Base-by-base conservation (phyloP, 2,329 filamentous ascomycete genomes). In the Penicillium capsulatum region DNA sequence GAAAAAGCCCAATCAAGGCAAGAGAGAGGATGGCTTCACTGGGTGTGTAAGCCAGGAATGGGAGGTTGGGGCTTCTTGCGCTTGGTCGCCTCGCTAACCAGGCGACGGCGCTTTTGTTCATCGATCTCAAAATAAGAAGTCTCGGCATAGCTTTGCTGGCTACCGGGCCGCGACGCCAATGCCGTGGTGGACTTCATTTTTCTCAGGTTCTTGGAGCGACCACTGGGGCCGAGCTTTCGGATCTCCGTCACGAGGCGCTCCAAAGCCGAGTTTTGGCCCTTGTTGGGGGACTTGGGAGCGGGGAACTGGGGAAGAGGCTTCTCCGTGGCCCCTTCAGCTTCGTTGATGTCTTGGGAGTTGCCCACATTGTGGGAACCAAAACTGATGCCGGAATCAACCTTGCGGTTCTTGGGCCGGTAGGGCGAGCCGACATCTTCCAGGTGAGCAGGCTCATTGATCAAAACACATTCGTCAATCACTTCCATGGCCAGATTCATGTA, bases 341-440 rank as follows among this genome's bases (percentile, higher is more conserved):
- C 9, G 30, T 15, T 33, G 2, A 13, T 10, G 2, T 39, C 34
- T 3, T 14, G 11, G 22, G 26, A 15, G 14, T 27, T 57, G n/a
- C n/a, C n/a, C n/a, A n/a, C n/a, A n/a, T n/a, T n/a, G n/a, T n/a
- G n/a, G 34, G 58, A 58, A 35, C 36, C 51, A 42, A 54, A 60
- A 49, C 63, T 64, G 45, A 82, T 74, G 14, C 79, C 80, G 3
- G 80, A 83, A 57, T 83, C 80, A 15, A 74, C 75, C 61, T 81
- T 81, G 53, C 77, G 72, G 26, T 66, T 65, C 51, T 73, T 74
- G 38, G 66, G 63, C 33, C 58, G 55, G 36, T 58, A 50, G 30
- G 57, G 45, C n/a, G 55, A 54, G 10, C 58, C 53, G 13, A 47
- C 45, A 19, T 55, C 52, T 7, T 42, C 45, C 28, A 65, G 55